Evolutionary conservation across 495 filamentous ascomycete species (phyloP), one percentile per base, ranked within the genome.

Genomic region (Penicillium odoratum): DNA sequence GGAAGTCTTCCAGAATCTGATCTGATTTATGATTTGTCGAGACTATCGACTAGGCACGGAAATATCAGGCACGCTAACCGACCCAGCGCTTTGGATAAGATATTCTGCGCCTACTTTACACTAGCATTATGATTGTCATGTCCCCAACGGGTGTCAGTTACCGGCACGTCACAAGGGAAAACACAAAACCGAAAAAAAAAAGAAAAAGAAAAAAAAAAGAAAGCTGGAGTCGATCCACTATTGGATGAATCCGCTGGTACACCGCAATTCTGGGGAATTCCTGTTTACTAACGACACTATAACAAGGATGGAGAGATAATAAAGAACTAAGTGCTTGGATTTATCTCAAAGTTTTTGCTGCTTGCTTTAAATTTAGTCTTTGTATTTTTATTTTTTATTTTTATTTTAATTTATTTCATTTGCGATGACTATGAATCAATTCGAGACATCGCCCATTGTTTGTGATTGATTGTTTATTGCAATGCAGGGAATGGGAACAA

Each of bases 361-460:
- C 21, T 21, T 21, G 21, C 2, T 21, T 21, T 21, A 1, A 21
- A 1, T 21, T 21, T 21, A 2, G 21, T 21, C 21, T 21, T 21
- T 21, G 1, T 21, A 21, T 21, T 21, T 21, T 21, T 21, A 21
- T 21, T 21, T 21, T 21, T 1, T 21, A 1, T 21, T 21, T 21
- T 1, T 1, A 21, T 1, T 21, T 21, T 21, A 21, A 21, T 21
- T 8, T 10, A 13, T 36, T 36, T 9, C 18, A 28, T 11, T 43
- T 53, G 15, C 34, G 34, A 18, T 30, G 8, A 18, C 21, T 33
- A 21, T 54, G 56, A 61, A 61, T 62, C 55, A 62, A 65, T 59
- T 53, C 59, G 56, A 65, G 61, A 65, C 62, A 58, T 21, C 16
- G 40, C 34, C 58, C 56, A 53, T 65, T 59, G 59, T 59, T 57